Base-by-base conservation (phyloP, 805 yeast species). In the Teunomyces panamensis region DNA sequence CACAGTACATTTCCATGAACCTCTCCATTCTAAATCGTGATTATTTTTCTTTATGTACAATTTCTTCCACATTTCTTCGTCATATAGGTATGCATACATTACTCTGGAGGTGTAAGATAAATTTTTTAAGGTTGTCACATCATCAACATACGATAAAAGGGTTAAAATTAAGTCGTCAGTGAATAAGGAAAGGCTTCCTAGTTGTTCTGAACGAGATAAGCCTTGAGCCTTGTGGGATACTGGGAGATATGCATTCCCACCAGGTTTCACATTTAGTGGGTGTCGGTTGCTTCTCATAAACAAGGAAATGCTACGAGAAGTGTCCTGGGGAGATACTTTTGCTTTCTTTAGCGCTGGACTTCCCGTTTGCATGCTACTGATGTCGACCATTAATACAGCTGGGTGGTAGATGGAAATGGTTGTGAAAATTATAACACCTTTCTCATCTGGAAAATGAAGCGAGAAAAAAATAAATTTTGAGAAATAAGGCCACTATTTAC, bases 51-150 rank as follows among this genome's bases (percentile, higher is more conserved):
- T 37, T 17, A 63, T 67, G 57, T 83, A 82, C 41, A 84, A 48
- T 47, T 73, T 76, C 56, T 85, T 85, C 97, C 97, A 90, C 20
- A 86, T 55, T 44, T 89, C 96, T 53, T 89, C 96, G 58, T 82
- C 85, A 59, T 81, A 83, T 9, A 82, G 59, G 60, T 79, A 86
- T 0, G 92, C 95, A 63, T 84, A 88, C 59, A 85, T 64, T 5
- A 83, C 74, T 49, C 85, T 77, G 3, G 95, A 87, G 2, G 83
- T 65, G 45, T 77, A 80, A 35, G 85, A 75, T 26, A 89, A 57
- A 27, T 65, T 69, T 46, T 74, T 58, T 45, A 90, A 64, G 34
- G 84, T 81, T 0, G 52, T 46, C 0, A 79, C 71, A 32, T 72
- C 71, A 16, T 73, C 71, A 2, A 90, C 53, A 44, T 68, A 74